Evolutionary conservation across 495 filamentous ascomycete species (phyloP).

Genomic region (Pyrenopolyporus hunteri): DNA sequence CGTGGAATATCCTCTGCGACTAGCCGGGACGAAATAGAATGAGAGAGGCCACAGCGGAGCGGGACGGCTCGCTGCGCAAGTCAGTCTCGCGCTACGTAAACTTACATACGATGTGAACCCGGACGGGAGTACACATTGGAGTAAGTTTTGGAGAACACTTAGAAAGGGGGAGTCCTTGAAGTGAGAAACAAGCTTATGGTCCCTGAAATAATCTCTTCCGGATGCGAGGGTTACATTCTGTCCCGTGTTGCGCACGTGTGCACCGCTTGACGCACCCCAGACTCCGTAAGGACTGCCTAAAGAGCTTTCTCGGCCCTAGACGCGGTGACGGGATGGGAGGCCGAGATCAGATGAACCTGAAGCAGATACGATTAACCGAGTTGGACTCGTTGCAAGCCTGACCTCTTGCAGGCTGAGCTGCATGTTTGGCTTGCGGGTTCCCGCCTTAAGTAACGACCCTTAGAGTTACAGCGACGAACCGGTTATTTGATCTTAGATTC

Average conservation of each 20-base stretch:
- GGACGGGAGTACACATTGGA: constrained; percentile 4
- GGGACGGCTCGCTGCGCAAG: constrained; percentile 32
- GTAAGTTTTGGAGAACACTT: no score
- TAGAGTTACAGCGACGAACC: constrained; percentile 19
- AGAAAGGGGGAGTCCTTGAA: constrained; percentile 2
- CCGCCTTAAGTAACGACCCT: constrained; percentile 7
- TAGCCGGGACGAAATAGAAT: constrained; percentile 15
- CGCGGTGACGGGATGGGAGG: constrained; percentile 3
- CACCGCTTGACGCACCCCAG: constrained; percentile 32
- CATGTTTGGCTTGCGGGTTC: background rate
- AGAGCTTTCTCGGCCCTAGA: no score
- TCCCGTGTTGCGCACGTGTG: constrained; percentile 36
- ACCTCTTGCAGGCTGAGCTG: background rate
- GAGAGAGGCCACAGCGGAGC: constrained; percentile 11
- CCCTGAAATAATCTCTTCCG: constrained; percentile 14
- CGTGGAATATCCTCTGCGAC: constrained; percentile 21
- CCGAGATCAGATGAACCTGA: constrained; percentile 16
- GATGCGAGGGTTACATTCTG: constrained; percentile 30
- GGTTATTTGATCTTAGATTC: constrained; percentile 24
- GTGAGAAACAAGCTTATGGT: constrained; percentile 8
- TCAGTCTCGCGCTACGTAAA: constrained; percentile 9
- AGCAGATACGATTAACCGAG: constrained; percentile 21
- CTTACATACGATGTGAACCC: constrained; percentile 1
- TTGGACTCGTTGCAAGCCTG: constrained; percentile 3
- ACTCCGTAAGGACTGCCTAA: no score